A percentile compares a stretch with the other conserved stretches of the same genome.
Conservation (phyloP, 768 basidiomycete species). For the Goffeauzyma gilvescens region DNA sequence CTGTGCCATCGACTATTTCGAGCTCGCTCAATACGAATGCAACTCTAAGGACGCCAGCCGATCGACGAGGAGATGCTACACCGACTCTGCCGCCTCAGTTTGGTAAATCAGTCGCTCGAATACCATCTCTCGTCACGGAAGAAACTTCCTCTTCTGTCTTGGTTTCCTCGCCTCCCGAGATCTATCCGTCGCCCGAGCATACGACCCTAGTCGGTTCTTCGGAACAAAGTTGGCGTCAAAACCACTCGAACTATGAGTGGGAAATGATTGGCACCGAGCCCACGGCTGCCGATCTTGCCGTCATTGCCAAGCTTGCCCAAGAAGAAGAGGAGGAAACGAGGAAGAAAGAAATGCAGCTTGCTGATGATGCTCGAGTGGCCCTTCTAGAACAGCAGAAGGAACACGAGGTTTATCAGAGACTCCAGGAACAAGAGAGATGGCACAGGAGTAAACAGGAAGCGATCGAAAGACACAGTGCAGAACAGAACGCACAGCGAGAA, state of each 20-base stretch:
- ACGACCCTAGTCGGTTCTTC: too few relatives aligned
- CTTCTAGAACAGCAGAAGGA: conserved; percentile 30
- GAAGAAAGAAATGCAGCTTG: conserved; percentile 17
- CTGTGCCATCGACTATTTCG: not conserved
- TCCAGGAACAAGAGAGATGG: conserved; percentile 18
- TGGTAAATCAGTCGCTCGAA: too few relatives aligned
- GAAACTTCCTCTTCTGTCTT: too few relatives aligned
- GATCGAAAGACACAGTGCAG: conserved; percentile 17
- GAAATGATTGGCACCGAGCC: conserved; percentile 6
- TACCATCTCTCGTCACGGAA: too few relatives aligned
- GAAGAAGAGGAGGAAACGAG: conserved; percentile 23
- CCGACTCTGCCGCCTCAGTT: conserved; percentile 5
- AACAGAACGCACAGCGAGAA: conserved; percentile 5
- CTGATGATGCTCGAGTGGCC: conserved; percentile 24
- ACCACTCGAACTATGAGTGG: too few relatives aligned
- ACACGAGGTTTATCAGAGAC: conserved; percentile 26
- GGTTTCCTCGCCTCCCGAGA: too few relatives aligned
- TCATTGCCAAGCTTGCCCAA: conserved; percentile 21
- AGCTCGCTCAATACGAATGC: not conserved
- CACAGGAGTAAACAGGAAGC: conserved; percentile 16
- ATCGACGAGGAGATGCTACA: conserved; percentile 8
- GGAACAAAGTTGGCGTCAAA: too few relatives aligned
- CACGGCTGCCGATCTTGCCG: conserved; percentile 12
- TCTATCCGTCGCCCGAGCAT: too few relatives aligned
- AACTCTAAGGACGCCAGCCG: not conserved